A percentile compares a stretch with the other conserved stretches of the same genome.
phyloP scores from a whole-genome alignment of 2,329 filamentous ascomycete genomes.

The Lecanosticta acicola region DNA sequence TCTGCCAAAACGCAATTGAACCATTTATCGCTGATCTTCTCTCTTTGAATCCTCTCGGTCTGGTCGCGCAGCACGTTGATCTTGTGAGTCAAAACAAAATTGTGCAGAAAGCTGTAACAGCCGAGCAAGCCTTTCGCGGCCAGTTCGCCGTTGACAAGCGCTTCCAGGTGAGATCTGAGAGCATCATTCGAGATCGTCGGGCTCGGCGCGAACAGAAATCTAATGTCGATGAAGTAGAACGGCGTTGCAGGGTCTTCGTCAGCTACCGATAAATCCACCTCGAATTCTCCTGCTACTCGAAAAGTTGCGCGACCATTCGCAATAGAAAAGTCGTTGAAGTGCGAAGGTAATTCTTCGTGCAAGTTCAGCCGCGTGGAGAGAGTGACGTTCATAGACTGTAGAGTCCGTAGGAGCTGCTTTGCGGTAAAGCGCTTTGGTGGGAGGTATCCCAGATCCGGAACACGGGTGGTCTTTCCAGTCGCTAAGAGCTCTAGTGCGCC shows the following conservation, averaged over 20 bases:
- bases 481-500: conserved; percentile 82
- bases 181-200: conserved; percentile 55
- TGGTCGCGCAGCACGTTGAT: conserved; percentile 76
- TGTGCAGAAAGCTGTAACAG: conserved; percentile 82
- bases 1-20: conserved; percentile 72
- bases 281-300: conserved; percentile 74
- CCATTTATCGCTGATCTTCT: conserved; percentile 56
- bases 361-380: conserved; percentile 79
- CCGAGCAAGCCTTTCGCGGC: conserved; percentile 65
- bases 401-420: conserved; percentile 65
- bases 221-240: conserved; percentile 91
- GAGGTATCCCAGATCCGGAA: conserved; percentile 78
- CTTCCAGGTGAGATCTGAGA: conserved; percentile 62
- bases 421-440: conserved; percentile 64
- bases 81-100: conserved; percentile 84
- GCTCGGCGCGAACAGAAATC: conserved; percentile 71
- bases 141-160: conserved; percentile 65
- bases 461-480: conserved; percentile 68
- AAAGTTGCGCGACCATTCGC: conserved; percentile 87
- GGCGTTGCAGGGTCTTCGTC: conserved; percentile 77
- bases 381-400: conserved; percentile 77
- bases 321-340: conserved; percentile 72
- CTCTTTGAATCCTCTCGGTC: conserved; percentile 61
- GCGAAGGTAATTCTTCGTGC: conserved; percentile 73
- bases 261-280: conserved; percentile 85